phyloP scores from a whole-genome alignment of 1,284 basidiomycete species.

The Marasmius fiardii region DNA sequence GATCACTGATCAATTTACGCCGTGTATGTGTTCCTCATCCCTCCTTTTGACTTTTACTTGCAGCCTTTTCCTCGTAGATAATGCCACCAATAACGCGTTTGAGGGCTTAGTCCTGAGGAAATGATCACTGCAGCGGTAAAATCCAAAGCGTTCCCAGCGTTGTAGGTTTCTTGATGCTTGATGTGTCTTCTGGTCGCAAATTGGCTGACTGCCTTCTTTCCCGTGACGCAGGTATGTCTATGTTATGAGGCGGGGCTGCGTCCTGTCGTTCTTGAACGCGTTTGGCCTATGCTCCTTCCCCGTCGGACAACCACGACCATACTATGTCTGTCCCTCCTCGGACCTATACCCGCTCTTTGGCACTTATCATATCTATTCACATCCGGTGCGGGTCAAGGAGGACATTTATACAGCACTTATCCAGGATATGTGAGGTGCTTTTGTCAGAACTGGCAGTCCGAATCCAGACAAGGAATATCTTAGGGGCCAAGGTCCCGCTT shows the following conservation, averaged over 20 bases:
- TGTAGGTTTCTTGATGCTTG: constrained; percentile 8
- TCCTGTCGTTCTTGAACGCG: constrained; percentile 12
- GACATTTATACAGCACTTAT: constrained; percentile 14
- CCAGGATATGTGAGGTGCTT: constrained; percentile 35
- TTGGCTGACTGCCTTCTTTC: too few species aligned
- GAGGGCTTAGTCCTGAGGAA: constrained; percentile 7
- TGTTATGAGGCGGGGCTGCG: constrained; percentile 16
- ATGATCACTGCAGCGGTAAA: constrained; percentile 13
- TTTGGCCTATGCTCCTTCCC: constrained; percentile 16
- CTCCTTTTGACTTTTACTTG: background rate
- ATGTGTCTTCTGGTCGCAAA: background rate
- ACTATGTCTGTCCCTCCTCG: constrained; percentile 28
- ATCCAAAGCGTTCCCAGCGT: constrained; percentile 11
- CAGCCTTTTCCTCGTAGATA: constrained; percentile 4
- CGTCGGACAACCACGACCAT: constrained; percentile 9
- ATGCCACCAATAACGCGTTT: constrained; percentile 14
- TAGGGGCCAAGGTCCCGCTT: constrained; percentile 23
- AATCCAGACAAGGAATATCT: constrained; percentile 35
- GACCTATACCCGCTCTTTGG: constrained; percentile 27
- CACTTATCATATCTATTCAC: constrained; percentile 10
- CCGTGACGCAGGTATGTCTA: constrained; percentile 11
- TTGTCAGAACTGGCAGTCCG: constrained; percentile 38
- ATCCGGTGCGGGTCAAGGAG: constrained; percentile 7
- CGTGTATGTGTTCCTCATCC: constrained; percentile 9
- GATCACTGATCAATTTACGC: constrained; percentile 11